Percentiles rank a stretch among this genome's conserved stretches.
phyloP scores from a whole-genome alignment of 2,329 filamentous ascomycete species.

The Penicillium sp. region DNA sequence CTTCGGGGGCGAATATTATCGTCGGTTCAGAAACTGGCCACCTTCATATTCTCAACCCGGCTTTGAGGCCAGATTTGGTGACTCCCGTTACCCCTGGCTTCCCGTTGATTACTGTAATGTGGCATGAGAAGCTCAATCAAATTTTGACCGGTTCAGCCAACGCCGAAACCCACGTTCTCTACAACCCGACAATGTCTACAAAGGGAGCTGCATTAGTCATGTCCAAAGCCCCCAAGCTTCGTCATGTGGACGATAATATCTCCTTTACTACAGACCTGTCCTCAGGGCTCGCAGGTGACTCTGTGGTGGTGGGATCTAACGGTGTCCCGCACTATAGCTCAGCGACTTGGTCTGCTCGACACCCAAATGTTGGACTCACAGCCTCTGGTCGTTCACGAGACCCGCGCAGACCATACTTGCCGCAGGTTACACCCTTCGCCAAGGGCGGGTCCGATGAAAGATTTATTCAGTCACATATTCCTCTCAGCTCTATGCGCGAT shows the following conservation, averaged over 20 bases:
- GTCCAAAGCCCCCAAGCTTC: conserved; percentile 88
- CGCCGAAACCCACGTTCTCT: conserved; percentile 83
- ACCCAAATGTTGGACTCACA: conserved; percentile 71
- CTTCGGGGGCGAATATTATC: conserved; percentile 77
- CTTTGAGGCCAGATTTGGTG: conserved; percentile 76
- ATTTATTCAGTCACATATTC: conserved; percentile 84
- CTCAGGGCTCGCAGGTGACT: conserved; percentile 77
- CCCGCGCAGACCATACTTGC: conserved; percentile 80
- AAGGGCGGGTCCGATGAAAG: conserved; percentile 87
- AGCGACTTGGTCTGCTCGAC: conserved; percentile 58
- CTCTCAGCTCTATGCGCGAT: conserved; percentile 87
- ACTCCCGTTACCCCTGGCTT: conserved; percentile 85
- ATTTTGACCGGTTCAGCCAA: conserved; percentile 93
- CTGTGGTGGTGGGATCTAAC: conserved; percentile 67
- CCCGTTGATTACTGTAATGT: conserved; percentile 78
- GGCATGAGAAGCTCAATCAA: conserved; percentile 95
- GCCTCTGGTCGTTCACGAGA: conserved; percentile 74
- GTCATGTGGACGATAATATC: conserved; percentile 92
- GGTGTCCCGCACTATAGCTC: conserved; percentile 75
- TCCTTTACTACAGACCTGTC: conserved; percentile 80
- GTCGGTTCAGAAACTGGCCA: conserved; percentile 84
- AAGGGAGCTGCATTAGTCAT: conserved; percentile 85
- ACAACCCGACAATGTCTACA: conserved; percentile 77
- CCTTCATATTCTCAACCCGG: conserved; percentile 89
- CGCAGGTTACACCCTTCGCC: conserved; percentile 81